phyloP scores from a whole-genome alignment of 306 rosid species.

The Parietaria judaica region DNA sequence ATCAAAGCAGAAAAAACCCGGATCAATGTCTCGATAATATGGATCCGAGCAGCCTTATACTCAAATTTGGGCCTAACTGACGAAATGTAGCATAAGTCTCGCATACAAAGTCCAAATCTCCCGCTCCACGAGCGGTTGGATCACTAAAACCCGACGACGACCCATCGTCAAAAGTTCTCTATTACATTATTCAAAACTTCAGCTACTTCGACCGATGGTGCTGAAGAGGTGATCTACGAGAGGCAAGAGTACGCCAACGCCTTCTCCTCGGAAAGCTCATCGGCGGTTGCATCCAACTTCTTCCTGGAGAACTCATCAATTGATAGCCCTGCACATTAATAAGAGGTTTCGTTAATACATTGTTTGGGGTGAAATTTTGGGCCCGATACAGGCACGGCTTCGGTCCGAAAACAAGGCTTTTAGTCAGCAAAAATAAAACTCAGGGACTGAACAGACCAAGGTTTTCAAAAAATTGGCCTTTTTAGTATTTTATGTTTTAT shows the following conservation, averaged over 20 bases:
- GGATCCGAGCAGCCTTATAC: neutral
- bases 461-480: too few relatives aligned
- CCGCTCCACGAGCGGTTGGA: conserved; percentile 13
- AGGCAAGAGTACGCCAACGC: conserved; percentile 91
- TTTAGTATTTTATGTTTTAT: too few relatives aligned
- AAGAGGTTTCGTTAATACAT: neutral
- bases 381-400: neutral
- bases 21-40: neutral
- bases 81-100: neutral
- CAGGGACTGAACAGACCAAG: too few relatives aligned
- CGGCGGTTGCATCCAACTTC: conserved; percentile 77
- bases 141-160: conserved; percentile 21
- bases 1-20: neutral
- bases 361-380: too few relatives aligned
- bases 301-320: conserved; percentile 85
- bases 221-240: conserved; percentile 25
- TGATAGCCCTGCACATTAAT: conserved; percentile 47
- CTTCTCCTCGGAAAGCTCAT: conserved; percentile 83
- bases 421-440: too few relatives aligned
- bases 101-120: conserved; percentile 19
- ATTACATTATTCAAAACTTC: conserved; percentile 51
- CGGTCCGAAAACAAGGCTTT: too few relatives aligned
- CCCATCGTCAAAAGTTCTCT: conserved; percentile 32
- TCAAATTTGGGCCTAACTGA: neutral
- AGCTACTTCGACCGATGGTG: conserved; percentile 20